Percentiles rank a stretch among this genome's conserved stretches.
Evolutionary conservation across 139 green algal genomes (phyloP).

Genomic region (Tetraselmis striata): DNA sequence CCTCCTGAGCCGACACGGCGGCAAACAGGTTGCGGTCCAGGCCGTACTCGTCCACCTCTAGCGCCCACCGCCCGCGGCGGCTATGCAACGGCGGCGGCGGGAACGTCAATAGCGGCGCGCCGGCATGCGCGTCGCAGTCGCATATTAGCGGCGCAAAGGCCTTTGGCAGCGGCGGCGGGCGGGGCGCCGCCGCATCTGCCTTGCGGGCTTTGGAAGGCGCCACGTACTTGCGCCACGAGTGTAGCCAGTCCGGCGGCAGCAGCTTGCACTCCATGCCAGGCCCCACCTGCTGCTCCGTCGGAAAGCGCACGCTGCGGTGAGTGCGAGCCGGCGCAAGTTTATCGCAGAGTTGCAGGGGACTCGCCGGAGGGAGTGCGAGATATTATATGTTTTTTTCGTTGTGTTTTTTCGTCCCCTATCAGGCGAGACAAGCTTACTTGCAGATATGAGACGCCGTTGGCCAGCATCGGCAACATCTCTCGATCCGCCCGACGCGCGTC

Average conservation of each 20-base stretch:
- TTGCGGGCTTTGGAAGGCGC: neutral
- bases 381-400: too few relatives aligned
- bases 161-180: neutral
- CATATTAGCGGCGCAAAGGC: neutral
- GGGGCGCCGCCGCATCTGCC: neutral
- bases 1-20: neutral
- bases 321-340: too few relatives aligned
- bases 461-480: neutral
- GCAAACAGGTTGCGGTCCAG: neutral
- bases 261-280: neutral
- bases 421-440: neutral
- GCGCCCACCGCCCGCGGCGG: neutral
- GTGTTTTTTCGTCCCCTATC: too few relatives aligned
- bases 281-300: neutral
- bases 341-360: too few relatives aligned
- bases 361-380: too few relatives aligned
- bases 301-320: too few relatives aligned
- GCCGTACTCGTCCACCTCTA: neutral
- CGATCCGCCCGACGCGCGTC: neutral
- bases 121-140: neutral
- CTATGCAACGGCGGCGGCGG: neutral
- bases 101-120: neutral
- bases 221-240: neutral
- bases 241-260: neutral
- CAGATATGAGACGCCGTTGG: neutral